Evolutionary conservation across 2,329 filamentous ascomycete genomes (phyloP).

Genomic region (Tolypocladium cylindrosporum): DNA sequence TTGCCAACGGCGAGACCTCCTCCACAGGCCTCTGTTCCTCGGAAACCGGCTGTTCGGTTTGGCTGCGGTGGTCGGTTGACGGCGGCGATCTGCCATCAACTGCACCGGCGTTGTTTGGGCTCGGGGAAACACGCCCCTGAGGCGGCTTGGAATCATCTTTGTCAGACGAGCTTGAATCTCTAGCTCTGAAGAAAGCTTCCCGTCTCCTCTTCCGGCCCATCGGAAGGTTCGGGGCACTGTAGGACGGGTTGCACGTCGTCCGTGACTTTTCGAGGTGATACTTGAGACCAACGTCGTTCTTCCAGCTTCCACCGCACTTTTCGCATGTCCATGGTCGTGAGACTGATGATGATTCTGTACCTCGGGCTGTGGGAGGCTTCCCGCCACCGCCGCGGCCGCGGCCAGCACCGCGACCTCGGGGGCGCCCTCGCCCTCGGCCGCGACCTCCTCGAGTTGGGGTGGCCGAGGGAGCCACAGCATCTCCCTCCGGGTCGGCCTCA

Average conservation of each 20-base stretch:
- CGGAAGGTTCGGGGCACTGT: slow-evolving; percentile 6
- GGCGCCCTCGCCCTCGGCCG: slow-evolving; percentile 2
- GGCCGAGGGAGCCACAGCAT: neutral
- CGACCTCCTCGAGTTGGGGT: neutral
- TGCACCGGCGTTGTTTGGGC: neutral
- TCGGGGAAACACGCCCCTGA: too few relatives aligned
- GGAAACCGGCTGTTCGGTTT: neutral
- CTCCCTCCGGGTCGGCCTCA: neutral
- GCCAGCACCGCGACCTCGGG: neutral
- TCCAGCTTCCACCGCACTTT: slow-evolving; percentile 44
- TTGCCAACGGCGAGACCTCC: neutral
- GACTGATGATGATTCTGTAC: slow-evolving; percentile 5
- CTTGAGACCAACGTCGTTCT: slow-evolving; percentile 47
- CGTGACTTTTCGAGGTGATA: slow-evolving; percentile 48
- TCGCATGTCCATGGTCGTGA: slow-evolving; percentile 34
- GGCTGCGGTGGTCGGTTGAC: neutral
- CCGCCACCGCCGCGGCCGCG: slow-evolving; percentile 3
- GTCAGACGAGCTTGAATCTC: neutral
- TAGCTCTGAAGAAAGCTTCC: neutral
- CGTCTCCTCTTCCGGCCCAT: slow-evolving; percentile 9
- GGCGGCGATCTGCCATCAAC: neutral
- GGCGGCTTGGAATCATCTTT: neutral
- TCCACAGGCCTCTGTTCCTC: neutral
- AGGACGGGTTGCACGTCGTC: slow-evolving; percentile 41
- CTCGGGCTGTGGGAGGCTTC: slow-evolving; percentile 5